Base-by-base conservation (phyloP, 129 eudicot genomes). In the Silybum marianum region DNA sequence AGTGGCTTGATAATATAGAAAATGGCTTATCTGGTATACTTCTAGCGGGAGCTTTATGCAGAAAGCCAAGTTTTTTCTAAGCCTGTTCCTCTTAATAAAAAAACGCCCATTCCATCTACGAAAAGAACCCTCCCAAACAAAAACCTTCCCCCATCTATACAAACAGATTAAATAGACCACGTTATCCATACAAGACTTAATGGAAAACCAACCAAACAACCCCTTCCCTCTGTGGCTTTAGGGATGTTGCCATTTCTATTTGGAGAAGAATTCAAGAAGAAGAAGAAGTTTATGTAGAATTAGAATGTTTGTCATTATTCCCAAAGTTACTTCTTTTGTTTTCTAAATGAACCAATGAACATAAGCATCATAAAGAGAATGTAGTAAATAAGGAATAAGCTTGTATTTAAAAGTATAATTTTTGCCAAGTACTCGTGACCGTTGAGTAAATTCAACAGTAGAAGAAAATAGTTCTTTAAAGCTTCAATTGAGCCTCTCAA, bases 401-500 rank as follows among this genome's bases (percentile, higher is more conserved):
- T 10, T 78, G 82, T 38, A 38, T 25, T 0, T 54, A 48, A 23
- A 51, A 63, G 84, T 60, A 38, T 62, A 22, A 9, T 54, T 14
- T 51, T 60, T 30, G 13, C 5, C 51, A 26, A 5, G 69, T 80
- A 25, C 5, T 16, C 12, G 12, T 23, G n/a, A n/a, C n/a, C n/a
- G n/a, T n/a, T n/a, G 32, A 36, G 26, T 46, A 1, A 80, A 10
- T 36, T 36, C 22, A 26, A 63, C 39, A 16, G 21, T n/a, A n/a
- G 79, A 80, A 24, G 78, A 73, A 73, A 13, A 60, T 40, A 63
- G 3, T 62, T 26, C 8, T 46, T 42, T 42, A 40, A 62, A 72
- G 26, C 28, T 60, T 82, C 14, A 68, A 69, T 69, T 19, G 28
- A 39, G 42, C 73, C 23, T 54, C 21, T 69, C 24, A 70, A 71